Percentiles rank a stretch among this genome's conserved stretches.
phyloP scores from a whole-genome alignment of 495 filamentous ascomycete genomes.

The Penicillium diatomitis region DNA sequence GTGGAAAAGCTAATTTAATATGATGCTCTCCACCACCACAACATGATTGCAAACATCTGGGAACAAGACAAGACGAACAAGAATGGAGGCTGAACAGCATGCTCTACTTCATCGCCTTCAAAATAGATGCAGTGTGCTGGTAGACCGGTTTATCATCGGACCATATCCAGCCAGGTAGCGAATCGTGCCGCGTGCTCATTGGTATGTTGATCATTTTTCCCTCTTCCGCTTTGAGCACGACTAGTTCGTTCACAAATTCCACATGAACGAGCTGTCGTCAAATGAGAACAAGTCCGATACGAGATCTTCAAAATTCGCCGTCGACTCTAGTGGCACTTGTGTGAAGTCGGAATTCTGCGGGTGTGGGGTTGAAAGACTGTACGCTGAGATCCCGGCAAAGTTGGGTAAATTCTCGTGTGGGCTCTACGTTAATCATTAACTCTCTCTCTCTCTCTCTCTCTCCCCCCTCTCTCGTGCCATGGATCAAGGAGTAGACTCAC shows the following conservation, averaged over 20 bases:
- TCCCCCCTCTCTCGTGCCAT: background rate
- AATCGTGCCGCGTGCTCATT: background rate
- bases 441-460: too few relatives aligned
- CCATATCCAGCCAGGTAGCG: background rate
- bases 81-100: too few relatives aligned
- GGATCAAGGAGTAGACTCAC: background rate
- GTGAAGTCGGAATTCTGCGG: slow-evolving; percentile 2
- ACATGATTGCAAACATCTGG: too few relatives aligned
- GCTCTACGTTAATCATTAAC: too few relatives aligned
- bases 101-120: too few relatives aligned
- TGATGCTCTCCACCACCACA: too few relatives aligned
- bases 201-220: background rate
- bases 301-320: slow-evolving; percentile 14
- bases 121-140: too few relatives aligned
- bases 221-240: background rate
- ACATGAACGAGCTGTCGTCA: slow-evolving; percentile 14
- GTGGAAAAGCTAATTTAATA: too few relatives aligned
- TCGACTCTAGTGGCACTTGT: slow-evolving; percentile 7
- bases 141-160: too few relatives aligned
- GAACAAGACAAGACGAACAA: too few relatives aligned
- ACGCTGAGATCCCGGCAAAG: background rate
- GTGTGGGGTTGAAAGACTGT: background rate
- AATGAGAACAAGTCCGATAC: slow-evolving; percentile 15
- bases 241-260: slow-evolving; percentile 9
- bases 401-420: too few relatives aligned